Conservation (phyloP, 192 early-diverging fungal species). For the Podila verticillata region DNA sequence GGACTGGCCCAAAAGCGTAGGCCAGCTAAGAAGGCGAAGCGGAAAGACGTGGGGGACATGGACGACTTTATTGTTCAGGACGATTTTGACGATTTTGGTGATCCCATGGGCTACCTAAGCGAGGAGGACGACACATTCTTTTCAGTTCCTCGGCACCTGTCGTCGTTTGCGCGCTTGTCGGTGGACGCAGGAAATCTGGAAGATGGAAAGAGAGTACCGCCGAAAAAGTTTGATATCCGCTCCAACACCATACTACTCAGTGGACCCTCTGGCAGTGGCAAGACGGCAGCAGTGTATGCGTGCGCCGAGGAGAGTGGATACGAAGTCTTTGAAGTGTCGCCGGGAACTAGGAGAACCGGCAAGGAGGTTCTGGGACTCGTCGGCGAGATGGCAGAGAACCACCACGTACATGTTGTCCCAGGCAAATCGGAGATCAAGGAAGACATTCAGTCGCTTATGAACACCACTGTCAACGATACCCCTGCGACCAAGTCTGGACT, state of each 20-base stretch:
- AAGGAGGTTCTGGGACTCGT: slow-evolving; percentile 73
- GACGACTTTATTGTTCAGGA: slow-evolving; percentile 44
- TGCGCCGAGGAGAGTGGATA: slow-evolving; percentile 78
- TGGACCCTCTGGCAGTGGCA: slow-evolving; percentile 77
- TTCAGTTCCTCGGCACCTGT: slow-evolving; percentile 9
- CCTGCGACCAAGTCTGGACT: slow-evolving; percentile 10
- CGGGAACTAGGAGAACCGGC: slow-evolving; percentile 71
- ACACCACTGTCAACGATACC: slow-evolving; percentile 4
- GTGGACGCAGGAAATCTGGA: background rate
- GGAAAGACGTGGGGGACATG: slow-evolving; percentile 23
- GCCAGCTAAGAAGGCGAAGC: slow-evolving; percentile 18
- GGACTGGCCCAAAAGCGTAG: slow-evolving; percentile 21
- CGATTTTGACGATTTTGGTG: slow-evolving; percentile 32
- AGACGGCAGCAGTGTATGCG: slow-evolving; percentile 77
- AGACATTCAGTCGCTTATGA: slow-evolving; percentile 5
- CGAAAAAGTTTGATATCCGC: slow-evolving; percentile 49
- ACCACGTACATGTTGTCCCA: slow-evolving; percentile 67
- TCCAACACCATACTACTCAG: slow-evolving; percentile 71
- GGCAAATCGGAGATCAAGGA: slow-evolving; percentile 26
- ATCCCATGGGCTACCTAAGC: slow-evolving; percentile 23
- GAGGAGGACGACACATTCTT: slow-evolving; percentile 29
- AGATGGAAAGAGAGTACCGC: background rate
- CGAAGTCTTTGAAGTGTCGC: slow-evolving; percentile 80
- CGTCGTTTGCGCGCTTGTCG: slow-evolving; percentile 22
- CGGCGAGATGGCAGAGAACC: slow-evolving; percentile 78